Percentiles rank a stretch among this genome's conserved stretches.
Conservation (phyloP, 768 basidiomycete genomes). For the Nevesoporus exiguus region DNA sequence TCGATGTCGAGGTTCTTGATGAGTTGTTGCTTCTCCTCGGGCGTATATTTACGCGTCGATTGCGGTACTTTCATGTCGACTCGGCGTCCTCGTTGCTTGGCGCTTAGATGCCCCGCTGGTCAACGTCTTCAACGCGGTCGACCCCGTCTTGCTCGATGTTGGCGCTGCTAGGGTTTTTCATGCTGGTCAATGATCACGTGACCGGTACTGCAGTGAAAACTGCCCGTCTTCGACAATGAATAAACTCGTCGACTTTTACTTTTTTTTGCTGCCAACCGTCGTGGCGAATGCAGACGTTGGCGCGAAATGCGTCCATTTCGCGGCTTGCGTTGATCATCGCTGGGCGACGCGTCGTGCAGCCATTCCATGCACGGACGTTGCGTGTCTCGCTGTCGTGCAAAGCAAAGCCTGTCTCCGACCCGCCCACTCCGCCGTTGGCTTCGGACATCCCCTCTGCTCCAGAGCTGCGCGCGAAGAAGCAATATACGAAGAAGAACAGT, state of each 20-base stretch:
- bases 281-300: conserved; percentile 5
- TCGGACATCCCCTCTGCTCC: background rate
- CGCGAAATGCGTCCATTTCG: conserved; percentile 1
- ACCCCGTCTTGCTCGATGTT: background rate
- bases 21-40: conserved; percentile 73
- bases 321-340: conserved; percentile 15
- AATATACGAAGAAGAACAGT: conserved; percentile 4
- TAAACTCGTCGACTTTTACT: background rate
- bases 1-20: conserved; percentile 78
- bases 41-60: conserved; percentile 40
- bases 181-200: conserved; percentile 8
- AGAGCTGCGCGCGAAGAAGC: background rate
- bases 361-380: conserved; percentile 10
- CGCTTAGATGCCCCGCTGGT: background rate
- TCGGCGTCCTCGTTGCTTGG: background rate
- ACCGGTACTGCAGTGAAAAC: background rate
- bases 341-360: conserved; percentile 17
- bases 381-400: background rate
- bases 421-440: background rate
- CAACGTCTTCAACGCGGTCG: background rate
- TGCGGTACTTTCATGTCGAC: conserved; percentile 20
- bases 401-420: background rate
- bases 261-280: background rate
- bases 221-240: too few species aligned
- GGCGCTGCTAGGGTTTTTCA: background rate